Percentiles rank a stretch among this genome's conserved stretches.
These are phyloP conservation scores for Ceriops decandra DNA, from an alignment of 345 rosid genomes.

Conservation along the genomic window DNA sequence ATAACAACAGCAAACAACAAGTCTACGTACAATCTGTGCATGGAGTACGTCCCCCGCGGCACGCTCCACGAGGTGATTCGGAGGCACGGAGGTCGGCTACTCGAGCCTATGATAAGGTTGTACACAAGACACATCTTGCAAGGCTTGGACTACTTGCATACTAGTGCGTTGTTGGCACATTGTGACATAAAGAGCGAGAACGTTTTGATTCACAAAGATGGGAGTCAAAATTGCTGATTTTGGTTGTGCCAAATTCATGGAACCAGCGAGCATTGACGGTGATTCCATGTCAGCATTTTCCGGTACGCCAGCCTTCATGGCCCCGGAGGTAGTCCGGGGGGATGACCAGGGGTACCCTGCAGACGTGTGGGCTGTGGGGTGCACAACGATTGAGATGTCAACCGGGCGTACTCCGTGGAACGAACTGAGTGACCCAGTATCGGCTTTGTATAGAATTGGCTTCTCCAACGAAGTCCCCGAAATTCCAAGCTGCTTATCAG, in stretches of 20 bases:
- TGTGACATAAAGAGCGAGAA: conserved; percentile 84
- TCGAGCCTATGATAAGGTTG: conserved; percentile 46
- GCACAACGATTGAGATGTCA: conserved; percentile 72
- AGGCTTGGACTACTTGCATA: conserved; percentile 63
- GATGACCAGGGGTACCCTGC: conserved; percentile 79
- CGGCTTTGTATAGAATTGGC: conserved; percentile 72
- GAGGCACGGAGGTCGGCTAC: conserved; percentile 49
- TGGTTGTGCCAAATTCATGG: conserved; percentile 63
- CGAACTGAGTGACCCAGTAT: conserved; percentile 51
- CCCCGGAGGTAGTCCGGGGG: conserved; percentile 88
- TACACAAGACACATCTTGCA: conserved; percentile 40
- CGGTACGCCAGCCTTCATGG: conserved; percentile 93
- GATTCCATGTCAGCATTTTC: conserved; percentile 35
- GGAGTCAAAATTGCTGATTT: conserved; percentile 72
- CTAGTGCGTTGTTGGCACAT: conserved; percentile 49
- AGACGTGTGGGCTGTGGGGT: conserved; percentile 90
- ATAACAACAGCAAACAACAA: conserved; percentile 30
- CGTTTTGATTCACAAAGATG: conserved; percentile 48
- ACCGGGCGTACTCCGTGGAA: conserved; percentile 75
- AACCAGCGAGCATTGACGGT: not conserved
- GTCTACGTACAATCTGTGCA: conserved; percentile 48
- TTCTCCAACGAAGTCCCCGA: conserved; percentile 62
- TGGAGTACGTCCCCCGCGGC: conserved; percentile 71
- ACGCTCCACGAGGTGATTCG: conserved; percentile 57
- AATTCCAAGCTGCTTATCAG: conserved; percentile 60